Evolutionary conservation across 495 filamentous ascomycete species (phyloP), one percentile per base, ranked within the genome.

Genomic region (Aspergillus hancockii): DNA sequence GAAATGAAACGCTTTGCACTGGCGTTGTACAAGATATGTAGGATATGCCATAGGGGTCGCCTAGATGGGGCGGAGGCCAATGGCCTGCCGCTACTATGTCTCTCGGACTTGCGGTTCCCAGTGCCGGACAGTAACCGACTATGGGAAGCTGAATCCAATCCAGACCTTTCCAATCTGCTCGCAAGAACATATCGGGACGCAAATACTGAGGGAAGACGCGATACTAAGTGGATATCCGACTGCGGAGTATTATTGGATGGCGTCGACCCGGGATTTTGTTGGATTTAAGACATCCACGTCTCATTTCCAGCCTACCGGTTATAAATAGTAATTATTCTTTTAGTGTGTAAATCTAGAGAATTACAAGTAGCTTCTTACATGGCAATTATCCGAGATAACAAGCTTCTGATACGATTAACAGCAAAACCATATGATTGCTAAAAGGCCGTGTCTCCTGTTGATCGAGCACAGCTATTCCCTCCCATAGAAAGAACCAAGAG

Each of bases 101-200:
- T 57, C 5, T 40, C 54, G 0, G 59, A 62, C 49, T 23, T 62
- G 21, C 38, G 47, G 18, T 57, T 57, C 21, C 59, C 59, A 0
- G 16, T 32, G 10, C 49, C 59, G 1, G 54, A 62, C 40, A 49
- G 54, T 22, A 13, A 19, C 13, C 41, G 25, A n/a, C 16, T 62
- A 5, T 62, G 59, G 59, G 49, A 58, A 4, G 59, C 59, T 30
- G 19, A 25, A 18, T 62, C 59, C 13, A 62, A 62, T 49, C 49
- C 41, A 1, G 59, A 54, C 30, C 41, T 62, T 25, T 23, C 19
- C 4, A 23, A 49, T 18, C 23, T 49, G 21, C 21, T 49, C 4
- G 46, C 19, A 9, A 25, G 19, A 4, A 49, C 28, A 14, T 23
- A n/a, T 5, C 14, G 22, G 25, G 49, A 51, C 31, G 16, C 5